Evolutionary conservation across 495 filamentous ascomycete genomes (phyloP).

Genomic region (Aspergillus sparsus): DNA sequence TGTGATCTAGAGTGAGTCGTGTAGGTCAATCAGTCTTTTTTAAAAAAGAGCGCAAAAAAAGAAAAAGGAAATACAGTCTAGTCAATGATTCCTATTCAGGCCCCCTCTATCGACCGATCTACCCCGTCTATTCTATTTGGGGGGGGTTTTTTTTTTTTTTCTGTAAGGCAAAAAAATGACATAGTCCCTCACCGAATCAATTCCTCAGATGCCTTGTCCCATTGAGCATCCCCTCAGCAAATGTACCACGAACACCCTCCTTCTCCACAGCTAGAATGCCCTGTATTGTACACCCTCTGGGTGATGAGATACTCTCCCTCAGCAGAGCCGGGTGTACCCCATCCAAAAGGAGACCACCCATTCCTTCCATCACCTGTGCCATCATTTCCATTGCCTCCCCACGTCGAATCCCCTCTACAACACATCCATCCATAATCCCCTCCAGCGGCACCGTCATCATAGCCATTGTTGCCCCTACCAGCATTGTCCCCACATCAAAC

Average conservation of each 20-base stretch:
- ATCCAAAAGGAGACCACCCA: conserved; percentile 34
- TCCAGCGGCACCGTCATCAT: conserved; percentile 38
- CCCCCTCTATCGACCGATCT: too few relatives aligned
- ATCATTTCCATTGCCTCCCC: conserved; percentile 39
- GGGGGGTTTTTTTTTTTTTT: neutral
- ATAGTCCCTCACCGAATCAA: neutral
- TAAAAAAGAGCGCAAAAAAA: too few relatives aligned
- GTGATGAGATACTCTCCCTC: conserved; percentile 41
- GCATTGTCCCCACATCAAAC: conserved; percentile 36
- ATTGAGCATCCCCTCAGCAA: conserved; percentile 24
- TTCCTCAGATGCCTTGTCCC: conserved; percentile 23
- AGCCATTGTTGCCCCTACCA: conserved; percentile 36
- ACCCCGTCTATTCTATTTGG: neutral
- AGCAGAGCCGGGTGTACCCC: conserved; percentile 37
- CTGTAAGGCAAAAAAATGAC: neutral
- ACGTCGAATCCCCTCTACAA: conserved; percentile 39
- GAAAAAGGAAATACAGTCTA: too few relatives aligned
- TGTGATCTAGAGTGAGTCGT: too few relatives aligned
- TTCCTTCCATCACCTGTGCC: conserved; percentile 34
- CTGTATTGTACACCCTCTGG: conserved; percentile 41
- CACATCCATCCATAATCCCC: conserved; percentile 43
- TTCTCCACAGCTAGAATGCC: conserved; percentile 36
- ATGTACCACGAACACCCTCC: conserved; percentile 30
- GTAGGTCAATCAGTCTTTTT: too few relatives aligned
- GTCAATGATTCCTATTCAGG: too few relatives aligned